phyloP scores from a whole-genome alignment of 441 rosid species.

The Populus hybrid region DNA sequence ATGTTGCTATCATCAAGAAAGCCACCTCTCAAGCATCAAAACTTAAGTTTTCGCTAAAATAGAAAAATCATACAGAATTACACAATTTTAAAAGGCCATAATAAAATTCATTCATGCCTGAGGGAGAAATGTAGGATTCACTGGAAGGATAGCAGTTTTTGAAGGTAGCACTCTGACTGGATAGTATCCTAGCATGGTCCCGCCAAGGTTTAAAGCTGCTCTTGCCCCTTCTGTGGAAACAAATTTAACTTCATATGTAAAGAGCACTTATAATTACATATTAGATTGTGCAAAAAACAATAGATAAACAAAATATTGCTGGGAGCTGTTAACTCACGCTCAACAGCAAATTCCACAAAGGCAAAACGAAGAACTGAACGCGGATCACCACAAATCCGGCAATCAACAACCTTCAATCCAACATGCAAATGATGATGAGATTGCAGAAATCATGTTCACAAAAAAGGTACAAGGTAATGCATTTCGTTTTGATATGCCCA shows the following conservation, averaged over 20 bases:
- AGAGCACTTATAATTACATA: constrained; percentile 2
- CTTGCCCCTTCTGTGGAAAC: constrained; percentile 60
- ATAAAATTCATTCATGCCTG: constrained; percentile 44
- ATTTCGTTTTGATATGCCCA: neutral
- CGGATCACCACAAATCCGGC: constrained; percentile 97
- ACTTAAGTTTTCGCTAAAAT: constrained; percentile 2
- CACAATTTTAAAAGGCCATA: neutral
- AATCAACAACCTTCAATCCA: constrained; percentile 77
- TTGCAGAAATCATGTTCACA: neutral
- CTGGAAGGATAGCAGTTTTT: constrained; percentile 93
- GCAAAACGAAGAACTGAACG: constrained; percentile 96
- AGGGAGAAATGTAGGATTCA: constrained; percentile 87
- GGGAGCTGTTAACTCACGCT: constrained; percentile 47
- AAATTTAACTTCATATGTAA: constrained; percentile 14
- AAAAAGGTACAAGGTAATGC: neutral
- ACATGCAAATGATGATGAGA: constrained; percentile 12
- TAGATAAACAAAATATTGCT: neutral
- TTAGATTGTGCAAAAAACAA: neutral
- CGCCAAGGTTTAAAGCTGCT: constrained; percentile 68
- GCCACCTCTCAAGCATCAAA: constrained; percentile 1
- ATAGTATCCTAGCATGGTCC: constrained; percentile 88
- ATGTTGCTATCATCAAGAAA: constrained; percentile 13
- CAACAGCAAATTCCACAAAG: constrained; percentile 88
- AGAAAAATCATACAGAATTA: neutral
- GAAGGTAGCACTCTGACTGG: constrained; percentile 89